phyloP scores from a whole-genome alignment of 345 rosid species.

The Populus nigra region DNA sequence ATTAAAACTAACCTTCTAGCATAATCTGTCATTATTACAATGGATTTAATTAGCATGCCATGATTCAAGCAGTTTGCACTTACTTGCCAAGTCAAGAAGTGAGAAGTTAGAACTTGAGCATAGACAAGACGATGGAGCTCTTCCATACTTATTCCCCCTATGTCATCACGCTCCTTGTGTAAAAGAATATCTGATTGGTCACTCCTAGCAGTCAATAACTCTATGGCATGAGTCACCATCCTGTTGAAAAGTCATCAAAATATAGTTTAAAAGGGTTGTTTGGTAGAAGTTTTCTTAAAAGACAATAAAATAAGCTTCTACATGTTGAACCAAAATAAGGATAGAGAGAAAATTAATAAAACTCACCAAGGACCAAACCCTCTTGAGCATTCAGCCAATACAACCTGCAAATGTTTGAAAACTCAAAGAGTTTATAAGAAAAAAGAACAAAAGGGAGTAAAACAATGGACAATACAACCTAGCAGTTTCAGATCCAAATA shows the following conservation, averaged over 20 bases:
- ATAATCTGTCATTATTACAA: slow-evolving; percentile 1
- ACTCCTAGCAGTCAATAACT: slow-evolving; percentile 75
- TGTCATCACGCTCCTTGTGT: slow-evolving; percentile 61
- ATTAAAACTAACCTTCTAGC: background rate
- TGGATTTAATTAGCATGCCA: background rate
- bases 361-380: slow-evolving; percentile 95
- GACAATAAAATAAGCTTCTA: too few species aligned
- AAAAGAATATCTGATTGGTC: slow-evolving; percentile 71
- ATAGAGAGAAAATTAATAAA: slow-evolving; percentile 8
- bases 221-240: slow-evolving; percentile 94
- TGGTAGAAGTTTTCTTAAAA: too few species aligned
- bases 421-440: background rate
- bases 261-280: background rate
- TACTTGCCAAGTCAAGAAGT: slow-evolving; percentile 95
- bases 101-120: slow-evolving; percentile 94
- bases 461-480: background rate
- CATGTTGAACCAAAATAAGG: background rate
- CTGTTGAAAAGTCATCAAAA: slow-evolving; percentile 38
- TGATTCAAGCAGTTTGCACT: slow-evolving; percentile 28
- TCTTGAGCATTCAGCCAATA: slow-evolving; percentile 86
- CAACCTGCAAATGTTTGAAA: slow-evolving; percentile 55
- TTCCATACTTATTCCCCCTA: slow-evolving; percentile 80
- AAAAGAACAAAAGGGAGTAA: background rate
- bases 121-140: slow-evolving; percentile 89
- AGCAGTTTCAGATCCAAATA: slow-evolving; percentile 8